Base-by-base conservation (phyloP, 1,284 basidiomycete species). In the Tetrapyrgos nigripes region DNA sequence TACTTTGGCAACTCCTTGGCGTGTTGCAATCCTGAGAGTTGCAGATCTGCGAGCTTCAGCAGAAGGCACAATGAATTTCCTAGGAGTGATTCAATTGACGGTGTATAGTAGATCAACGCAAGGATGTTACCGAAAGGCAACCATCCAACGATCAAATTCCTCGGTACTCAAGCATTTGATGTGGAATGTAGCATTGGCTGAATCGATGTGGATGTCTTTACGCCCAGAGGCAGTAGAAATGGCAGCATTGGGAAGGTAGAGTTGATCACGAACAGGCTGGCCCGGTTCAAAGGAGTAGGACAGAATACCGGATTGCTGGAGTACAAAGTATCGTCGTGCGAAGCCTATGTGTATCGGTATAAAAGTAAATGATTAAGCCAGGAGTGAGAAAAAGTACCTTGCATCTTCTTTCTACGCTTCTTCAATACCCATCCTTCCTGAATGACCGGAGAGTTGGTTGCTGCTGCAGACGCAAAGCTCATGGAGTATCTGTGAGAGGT, bases 321-420 rank as follows among this genome's bases (percentile, higher is more conserved):
- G 76, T 40, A 82, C 81, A 68, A 93, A 93, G 73, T 92, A 92
- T 48, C 91, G 87, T 47, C 89, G 87, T 13, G 91, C 92, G 72
- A 92, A 93, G n/a, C 91, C 92, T 93, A 70, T 45, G 33, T 46
- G 59, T 17, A 54, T 55, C 45, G 55, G 62, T 29, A 35, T 48
- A 52, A 58, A 47, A 55, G 44, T 26, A 57, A 51, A 50, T 53
- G 10, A 51, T 19, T 57, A 40, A 46, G 43, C 26, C 31, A 46
- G 43, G 26, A 57, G 44, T 29, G 10, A 50, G 40, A 40, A 44
- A 43, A 49, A 73, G 56, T 66, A 86, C 92, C 92, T 78, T 94
- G 92, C 87, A 93, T 87, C 76, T 85, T 92, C 79, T 91, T 92
- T 64, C 89, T 78, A 64, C 91, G 80, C 74, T 93, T 93, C 78